Base-by-base conservation (phyloP, 2,329 filamentous ascomycete genomes). In the Emydomyces testavorans region DNA sequence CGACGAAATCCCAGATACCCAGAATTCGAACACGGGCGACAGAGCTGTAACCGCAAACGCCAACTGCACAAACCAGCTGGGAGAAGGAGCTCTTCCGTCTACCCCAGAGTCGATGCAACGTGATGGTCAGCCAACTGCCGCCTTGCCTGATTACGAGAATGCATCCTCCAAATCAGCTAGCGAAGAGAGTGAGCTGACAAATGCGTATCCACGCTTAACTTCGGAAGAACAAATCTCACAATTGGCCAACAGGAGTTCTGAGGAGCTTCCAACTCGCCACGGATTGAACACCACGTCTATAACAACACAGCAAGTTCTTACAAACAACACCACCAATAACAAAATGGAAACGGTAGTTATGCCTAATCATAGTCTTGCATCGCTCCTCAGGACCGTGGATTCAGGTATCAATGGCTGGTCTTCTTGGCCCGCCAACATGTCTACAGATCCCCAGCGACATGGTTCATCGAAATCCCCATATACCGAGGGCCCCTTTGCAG, bases 31-130 rank as follows among this genome's bases (percentile, higher is more conserved):
- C 3, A 13, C 18, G 23, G 18, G 23, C 8, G 16, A 21, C 28
- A n/a, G 13, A 11, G 16, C 11, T 18, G 2, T 10, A 31, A 13
- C 15, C 7, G 5, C 21, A 20, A 18, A 28, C 34, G 16, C 23
- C 1, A n/a, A 15, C 6, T 6, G 16, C 4, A 1, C 23, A n/a
- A 32, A 10, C 4, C 40, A 29, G 2, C 4, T 23, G 13, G 21
- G 15, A 13, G 32, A 28, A 20, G n/a, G 6, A 2, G 42, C 16
- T 21, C 21, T 37, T 10, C 42, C 42, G 10, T 28, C 42, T 20
- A 45, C 42, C 23, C 42, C 42, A 1, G 42, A 45, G 13, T 45
- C 42, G 13, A 45, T 45, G 42, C 20, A 45, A 18, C 23, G 32
- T 29, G 34, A 45, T 13, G 26, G 34, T 3, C 24, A 42, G 32